Evolutionary conservation across 805 yeast species (phyloP).

Genomic region (Ogataea degrootiae): DNA sequence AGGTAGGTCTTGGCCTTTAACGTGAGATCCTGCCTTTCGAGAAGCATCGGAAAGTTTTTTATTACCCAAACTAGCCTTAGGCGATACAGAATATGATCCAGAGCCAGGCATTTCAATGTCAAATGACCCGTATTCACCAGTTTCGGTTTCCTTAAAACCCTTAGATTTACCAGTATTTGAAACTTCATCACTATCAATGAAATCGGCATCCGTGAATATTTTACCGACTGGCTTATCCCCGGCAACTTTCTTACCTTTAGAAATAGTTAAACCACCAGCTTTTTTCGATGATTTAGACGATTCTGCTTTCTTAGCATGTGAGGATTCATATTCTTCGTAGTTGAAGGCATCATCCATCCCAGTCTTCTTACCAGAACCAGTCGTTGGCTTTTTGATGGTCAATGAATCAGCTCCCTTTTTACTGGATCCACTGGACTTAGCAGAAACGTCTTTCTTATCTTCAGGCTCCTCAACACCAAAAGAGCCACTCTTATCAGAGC

Average conservation of each 20-base stretch:
- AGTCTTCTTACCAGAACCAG: background rate
- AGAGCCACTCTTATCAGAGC: conserved; percentile 10
- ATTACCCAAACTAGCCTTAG: too few relatives aligned
- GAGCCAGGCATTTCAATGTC: too few relatives aligned
- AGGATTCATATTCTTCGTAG: too few relatives aligned
- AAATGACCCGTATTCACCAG: conserved; percentile 14
- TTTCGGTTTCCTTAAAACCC: conserved; percentile 24
- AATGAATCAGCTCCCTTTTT: background rate
- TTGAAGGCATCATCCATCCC: too few relatives aligned
- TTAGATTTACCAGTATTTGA: conserved; percentile 17
- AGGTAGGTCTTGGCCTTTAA: background rate
- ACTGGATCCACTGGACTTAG: background rate
- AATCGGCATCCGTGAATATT: conserved; percentile 17
- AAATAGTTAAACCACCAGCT: background rate
- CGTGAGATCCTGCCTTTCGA: background rate
- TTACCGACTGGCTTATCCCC: background rate
- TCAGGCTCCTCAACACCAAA: conserved; percentile 4
- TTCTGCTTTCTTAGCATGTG: too few relatives aligned
- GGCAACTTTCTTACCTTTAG: background rate
- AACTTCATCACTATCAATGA: conserved; percentile 12
- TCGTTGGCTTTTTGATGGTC: background rate
- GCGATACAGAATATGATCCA: too few relatives aligned
- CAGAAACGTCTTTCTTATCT: background rate
- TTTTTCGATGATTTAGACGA: background rate
- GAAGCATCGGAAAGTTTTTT: too few relatives aligned